Conservation (phyloP, 129 eudicot species). For the Sambucus nigra region DNA sequence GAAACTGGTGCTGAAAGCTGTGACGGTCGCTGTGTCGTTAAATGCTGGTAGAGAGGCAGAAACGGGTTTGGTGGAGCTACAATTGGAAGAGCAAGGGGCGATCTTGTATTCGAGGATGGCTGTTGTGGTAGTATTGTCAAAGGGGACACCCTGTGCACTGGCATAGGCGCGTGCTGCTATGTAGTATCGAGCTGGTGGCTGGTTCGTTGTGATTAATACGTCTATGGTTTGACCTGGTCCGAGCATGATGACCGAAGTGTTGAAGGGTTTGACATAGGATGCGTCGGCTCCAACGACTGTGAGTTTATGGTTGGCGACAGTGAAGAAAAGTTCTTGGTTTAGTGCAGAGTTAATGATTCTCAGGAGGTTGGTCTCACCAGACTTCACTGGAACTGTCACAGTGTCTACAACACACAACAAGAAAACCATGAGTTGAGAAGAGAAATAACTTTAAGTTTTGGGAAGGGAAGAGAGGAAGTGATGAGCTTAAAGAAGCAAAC, state of each 20-base stretch:
- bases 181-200: constrained; percentile 88
- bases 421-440: too few relatives aligned
- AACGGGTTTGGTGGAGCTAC: constrained; percentile 39
- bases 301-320: constrained; percentile 73
- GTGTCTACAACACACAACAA: constrained; percentile 48
- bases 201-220: constrained; percentile 79
- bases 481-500: constrained; percentile 32
- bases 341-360: constrained; percentile 72
- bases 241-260: constrained; percentile 81
- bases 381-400: constrained; percentile 54
- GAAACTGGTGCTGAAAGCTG: constrained; percentile 62
- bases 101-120: constrained; percentile 85
- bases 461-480: too few relatives aligned
- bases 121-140: constrained; percentile 94
- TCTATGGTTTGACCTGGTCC: constrained; percentile 99
- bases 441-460: too few relatives aligned
- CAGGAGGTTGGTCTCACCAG: constrained; percentile 77
- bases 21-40: constrained; percentile 79
- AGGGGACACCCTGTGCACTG: constrained; percentile 80
- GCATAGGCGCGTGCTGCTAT: constrained; percentile 83
- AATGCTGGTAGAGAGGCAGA: constrained; percentile 74
- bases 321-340: constrained; percentile 87
- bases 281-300: constrained; percentile 94
- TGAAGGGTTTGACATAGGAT: constrained; percentile 85
- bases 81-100: constrained; percentile 57